Conservation (phyloP, 768 basidiomycete genomes). For the Candolleomyces aberdarensis region DNA sequence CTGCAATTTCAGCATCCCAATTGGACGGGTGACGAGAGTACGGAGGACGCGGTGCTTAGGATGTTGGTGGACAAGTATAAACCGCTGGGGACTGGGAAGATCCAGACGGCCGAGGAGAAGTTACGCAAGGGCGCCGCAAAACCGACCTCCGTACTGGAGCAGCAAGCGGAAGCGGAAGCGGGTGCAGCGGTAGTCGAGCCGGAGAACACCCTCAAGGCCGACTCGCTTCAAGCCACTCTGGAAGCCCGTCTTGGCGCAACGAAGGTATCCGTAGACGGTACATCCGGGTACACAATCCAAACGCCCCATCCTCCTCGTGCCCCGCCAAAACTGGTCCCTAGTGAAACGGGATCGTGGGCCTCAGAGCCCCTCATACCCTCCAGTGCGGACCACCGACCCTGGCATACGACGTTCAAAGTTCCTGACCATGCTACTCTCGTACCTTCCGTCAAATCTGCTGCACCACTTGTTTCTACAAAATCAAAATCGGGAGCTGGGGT, state of each 20-base stretch:
- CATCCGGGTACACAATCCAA: constrained; percentile 9
- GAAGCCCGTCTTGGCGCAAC: too few relatives aligned
- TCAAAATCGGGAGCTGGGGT: neutral
- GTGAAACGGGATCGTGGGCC: constrained; percentile 39
- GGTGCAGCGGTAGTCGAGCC: neutral
- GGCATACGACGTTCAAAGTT: constrained; percentile 64
- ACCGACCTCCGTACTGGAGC: constrained; percentile 16
- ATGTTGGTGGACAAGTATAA: constrained; percentile 90
- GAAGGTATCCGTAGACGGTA: neutral
- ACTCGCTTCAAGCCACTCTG: too few relatives aligned
- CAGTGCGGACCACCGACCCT: constrained; percentile 57
- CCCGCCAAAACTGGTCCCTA: constrained; percentile 14
- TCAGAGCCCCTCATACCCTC: constrained; percentile 53
- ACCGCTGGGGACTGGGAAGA: constrained; percentile 61
- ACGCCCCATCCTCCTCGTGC: constrained; percentile 6
- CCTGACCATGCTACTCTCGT: constrained; percentile 48
- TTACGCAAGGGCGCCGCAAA: constrained; percentile 32
- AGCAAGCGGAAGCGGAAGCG: neutral
- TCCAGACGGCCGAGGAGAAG: constrained; percentile 65
- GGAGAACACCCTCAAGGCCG: neutral
- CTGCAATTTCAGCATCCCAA: constrained; percentile 49
- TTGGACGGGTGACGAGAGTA: constrained; percentile 77
- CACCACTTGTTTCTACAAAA: constrained; percentile 29
- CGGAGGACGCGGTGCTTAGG: constrained; percentile 67
- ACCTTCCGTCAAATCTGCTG: constrained; percentile 52